Evolutionary conservation across 768 basidiomycete genomes (phyloP).

Genomic region (Amanita subjunquillea): DNA sequence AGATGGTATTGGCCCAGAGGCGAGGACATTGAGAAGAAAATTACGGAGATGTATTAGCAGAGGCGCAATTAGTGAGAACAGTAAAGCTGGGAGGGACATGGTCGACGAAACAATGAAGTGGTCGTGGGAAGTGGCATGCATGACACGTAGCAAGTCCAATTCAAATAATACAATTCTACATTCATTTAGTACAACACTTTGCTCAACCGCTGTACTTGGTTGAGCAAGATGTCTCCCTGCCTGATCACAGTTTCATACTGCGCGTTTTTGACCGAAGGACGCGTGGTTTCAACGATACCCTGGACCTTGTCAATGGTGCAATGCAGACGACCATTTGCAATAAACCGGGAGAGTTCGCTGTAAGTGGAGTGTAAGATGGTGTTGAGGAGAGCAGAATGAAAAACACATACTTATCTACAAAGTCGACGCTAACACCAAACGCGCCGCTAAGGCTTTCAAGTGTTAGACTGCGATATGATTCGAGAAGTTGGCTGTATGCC

Average conservation of each 20-base stretch:
- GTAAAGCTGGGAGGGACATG: conserved; percentile 1
- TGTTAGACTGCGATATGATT: conserved; percentile 83
- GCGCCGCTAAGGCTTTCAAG: conserved; percentile 76
- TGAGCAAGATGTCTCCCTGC: conserved; percentile 84
- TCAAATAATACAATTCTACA: background rate
- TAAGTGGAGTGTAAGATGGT: background rate
- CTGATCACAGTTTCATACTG: conserved; percentile 92
- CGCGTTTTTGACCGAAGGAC: conserved; percentile 56
- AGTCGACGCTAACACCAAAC: conserved; percentile 84
- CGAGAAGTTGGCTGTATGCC: conserved; percentile 87
- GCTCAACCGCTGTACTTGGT: conserved; percentile 80
- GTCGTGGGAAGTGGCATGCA: background rate
- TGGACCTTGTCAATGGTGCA: conserved; percentile 93
- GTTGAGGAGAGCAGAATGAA: background rate
- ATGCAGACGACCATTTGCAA: conserved; percentile 76
- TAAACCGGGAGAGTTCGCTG: conserved; percentile 88
- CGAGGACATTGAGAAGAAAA: conserved; percentile 54
- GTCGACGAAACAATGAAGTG: background rate
- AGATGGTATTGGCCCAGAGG: conserved; percentile 74
- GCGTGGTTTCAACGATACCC: conserved; percentile 87
- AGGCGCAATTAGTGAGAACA: background rate
- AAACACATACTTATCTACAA: conserved; percentile 68
- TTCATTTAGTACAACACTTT: conserved; percentile 59
- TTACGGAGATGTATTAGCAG: conserved; percentile 18
- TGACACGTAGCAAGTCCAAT: background rate